Conservation (phyloP, 2,329 filamentous ascomycete genomes). For the Calonectria pteridis region DNA sequence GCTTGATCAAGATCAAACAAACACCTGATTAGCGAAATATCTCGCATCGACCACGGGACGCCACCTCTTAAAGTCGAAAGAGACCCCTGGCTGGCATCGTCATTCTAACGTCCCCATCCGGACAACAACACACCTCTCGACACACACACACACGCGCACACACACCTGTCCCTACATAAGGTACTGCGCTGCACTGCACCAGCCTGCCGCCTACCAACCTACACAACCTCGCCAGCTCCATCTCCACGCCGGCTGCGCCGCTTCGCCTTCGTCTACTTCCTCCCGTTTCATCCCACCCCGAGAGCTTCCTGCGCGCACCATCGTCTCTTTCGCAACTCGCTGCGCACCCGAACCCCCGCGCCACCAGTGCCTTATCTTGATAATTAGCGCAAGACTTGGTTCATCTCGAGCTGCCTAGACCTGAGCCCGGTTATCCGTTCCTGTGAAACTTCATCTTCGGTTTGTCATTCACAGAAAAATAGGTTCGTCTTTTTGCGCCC, state of each 20-base stretch:
- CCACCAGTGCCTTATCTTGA: constrained; percentile 30
- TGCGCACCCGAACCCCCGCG: constrained; percentile 18
- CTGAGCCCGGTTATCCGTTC: background rate
- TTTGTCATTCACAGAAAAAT: constrained; percentile 13
- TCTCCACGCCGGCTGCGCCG: constrained; percentile 39
- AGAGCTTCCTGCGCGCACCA: constrained; percentile 30
- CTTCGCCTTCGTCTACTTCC: constrained; percentile 34
- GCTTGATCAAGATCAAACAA: constrained; percentile 30
- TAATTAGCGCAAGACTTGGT: constrained; percentile 36
- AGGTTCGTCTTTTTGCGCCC: constrained; percentile 16
- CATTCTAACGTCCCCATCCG: constrained; percentile 42
- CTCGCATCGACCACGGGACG: constrained; percentile 31
- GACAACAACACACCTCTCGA: constrained; percentile 40
- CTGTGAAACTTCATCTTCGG: background rate
- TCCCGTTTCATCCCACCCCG: constrained; percentile 25
- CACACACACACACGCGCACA: constrained; percentile 23
- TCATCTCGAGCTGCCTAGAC: constrained; percentile 5
- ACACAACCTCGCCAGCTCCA: constrained; percentile 43
- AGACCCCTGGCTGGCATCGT: constrained; percentile 44
- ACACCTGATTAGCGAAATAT: constrained; percentile 37
- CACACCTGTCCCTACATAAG: constrained; percentile 20
- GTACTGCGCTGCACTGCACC: constrained; percentile 12
- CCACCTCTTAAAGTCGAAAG: constrained; percentile 26
- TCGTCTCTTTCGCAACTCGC: constrained; percentile 33
- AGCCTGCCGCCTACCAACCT: constrained; percentile 41